phyloP scores from a whole-genome alignment of 2,329 filamentous ascomycete species.

The Blastomyces silverae region DNA sequence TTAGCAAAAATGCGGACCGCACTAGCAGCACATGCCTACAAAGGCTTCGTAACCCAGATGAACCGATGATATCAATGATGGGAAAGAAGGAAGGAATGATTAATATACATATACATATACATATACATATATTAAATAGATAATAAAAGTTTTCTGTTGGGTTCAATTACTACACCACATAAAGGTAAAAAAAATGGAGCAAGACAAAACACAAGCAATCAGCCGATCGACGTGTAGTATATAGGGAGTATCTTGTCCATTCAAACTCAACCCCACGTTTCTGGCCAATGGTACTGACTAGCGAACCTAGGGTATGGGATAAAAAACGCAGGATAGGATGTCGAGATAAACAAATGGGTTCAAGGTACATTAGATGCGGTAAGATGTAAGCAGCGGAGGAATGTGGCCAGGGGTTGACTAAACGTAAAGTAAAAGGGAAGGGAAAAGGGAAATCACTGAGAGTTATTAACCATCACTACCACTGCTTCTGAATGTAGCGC shows the following conservation, averaged over 20 bases:
- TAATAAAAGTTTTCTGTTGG: not conserved
- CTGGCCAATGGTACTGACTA: slow-evolving; percentile 11
- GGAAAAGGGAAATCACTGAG: slow-evolving; percentile 6
- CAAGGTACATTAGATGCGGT: not conserved
- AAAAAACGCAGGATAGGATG: not conserved
- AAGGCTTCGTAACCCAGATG: not conserved
- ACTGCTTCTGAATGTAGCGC: slow-evolving; percentile 89
- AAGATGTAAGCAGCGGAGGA: slow-evolving; percentile 18
- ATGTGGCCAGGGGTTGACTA: slow-evolving; percentile 3
- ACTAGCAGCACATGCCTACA: not conserved
- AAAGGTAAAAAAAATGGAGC: not conserved
- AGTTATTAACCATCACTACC: slow-evolving; percentile 70
- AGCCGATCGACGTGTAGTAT: slow-evolving; percentile 16
- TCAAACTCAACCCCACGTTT: slow-evolving; percentile 7
- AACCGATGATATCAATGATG: not conserved
- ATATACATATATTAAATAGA: not conserved
- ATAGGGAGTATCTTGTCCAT: slow-evolving; percentile 17
- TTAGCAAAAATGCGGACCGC: not conserved
- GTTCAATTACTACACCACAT: not conserved
- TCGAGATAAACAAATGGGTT: not conserved
- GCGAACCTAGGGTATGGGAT: not conserved
- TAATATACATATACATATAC: not conserved
- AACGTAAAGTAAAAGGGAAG: not conserved
- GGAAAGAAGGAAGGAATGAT: not conserved
- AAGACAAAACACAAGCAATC: not conserved